A percentile compares a stretch with the other conserved stretches of the same genome.
Evolutionary conservation across 176 grass and related monocot genomes (phyloP).

Genomic region (Luzula sylvatica): DNA sequence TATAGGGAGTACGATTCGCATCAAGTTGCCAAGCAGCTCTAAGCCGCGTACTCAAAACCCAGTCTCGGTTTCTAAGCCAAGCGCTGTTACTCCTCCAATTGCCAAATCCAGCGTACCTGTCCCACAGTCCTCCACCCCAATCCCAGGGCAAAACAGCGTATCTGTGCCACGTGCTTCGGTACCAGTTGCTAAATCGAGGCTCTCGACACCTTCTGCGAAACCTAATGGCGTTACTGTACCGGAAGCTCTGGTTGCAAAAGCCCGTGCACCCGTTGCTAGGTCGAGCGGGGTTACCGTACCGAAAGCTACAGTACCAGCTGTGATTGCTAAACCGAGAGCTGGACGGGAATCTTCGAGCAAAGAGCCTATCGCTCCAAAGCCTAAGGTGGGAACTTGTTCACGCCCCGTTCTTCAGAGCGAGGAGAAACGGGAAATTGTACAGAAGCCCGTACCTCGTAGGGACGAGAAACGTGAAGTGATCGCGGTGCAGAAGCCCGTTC

Average conservation of each 20-base stretch:
- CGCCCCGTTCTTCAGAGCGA: background rate
- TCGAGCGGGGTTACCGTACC: too few relatives aligned
- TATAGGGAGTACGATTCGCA: slow-evolving; percentile 10
- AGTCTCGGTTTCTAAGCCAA: too few relatives aligned
- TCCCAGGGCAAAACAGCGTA: background rate
- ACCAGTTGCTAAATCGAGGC: slow-evolving; percentile 1
- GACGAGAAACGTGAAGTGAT: too few relatives aligned
- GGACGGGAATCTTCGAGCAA: too few relatives aligned
- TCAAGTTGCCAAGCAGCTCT: slow-evolving; percentile 2
- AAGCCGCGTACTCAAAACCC: background rate
- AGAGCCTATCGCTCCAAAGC: too few relatives aligned
- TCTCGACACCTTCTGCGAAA: background rate
- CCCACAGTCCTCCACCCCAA: background rate
- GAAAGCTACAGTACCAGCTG: too few relatives aligned
- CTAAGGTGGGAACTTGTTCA: background rate
- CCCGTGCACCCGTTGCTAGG: background rate
- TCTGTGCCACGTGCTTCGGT: background rate
- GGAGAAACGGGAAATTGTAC: background rate
- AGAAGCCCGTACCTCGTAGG: background rate
- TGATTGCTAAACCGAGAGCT: too few relatives aligned
- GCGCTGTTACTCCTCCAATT: too few relatives aligned
- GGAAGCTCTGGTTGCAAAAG: background rate
- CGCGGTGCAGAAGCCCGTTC: too few relatives aligned
- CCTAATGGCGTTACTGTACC: background rate
- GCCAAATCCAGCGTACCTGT: too few relatives aligned